phyloP scores from a whole-genome alignment of 2,329 filamentous ascomycete species.

The Madurella mycetomatis region DNA sequence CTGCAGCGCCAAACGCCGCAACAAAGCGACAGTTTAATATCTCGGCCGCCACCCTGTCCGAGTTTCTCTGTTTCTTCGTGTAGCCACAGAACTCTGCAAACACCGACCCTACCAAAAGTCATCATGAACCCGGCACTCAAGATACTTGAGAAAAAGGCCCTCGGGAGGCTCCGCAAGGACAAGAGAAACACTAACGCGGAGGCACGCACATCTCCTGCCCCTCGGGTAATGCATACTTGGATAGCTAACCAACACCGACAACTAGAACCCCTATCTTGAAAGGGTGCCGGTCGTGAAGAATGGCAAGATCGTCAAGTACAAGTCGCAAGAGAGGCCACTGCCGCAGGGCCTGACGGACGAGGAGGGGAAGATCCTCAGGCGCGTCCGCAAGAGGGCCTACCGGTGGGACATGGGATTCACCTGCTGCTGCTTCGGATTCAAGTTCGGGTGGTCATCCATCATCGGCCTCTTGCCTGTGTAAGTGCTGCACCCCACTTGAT shows the following conservation, averaged over 20 bases:
- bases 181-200: conserved; percentile 24
- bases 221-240: neutral
- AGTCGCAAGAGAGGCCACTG: conserved; percentile 80
- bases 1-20: conserved; percentile 8
- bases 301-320: conserved; percentile 63
- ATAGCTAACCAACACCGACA: conserved; percentile 24
- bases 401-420: conserved; percentile 72
- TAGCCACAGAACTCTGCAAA: neutral
- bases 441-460: conserved; percentile 84
- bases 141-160: conserved; percentile 20
- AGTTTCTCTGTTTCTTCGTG: neutral
- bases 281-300: conserved; percentile 68
- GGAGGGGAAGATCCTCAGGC: conserved; percentile 77
- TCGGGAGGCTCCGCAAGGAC: conserved; percentile 18
- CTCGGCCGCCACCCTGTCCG: neutral
- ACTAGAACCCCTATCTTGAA: conserved; percentile 86
- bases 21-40: conserved; percentile 18
- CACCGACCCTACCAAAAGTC: conserved; percentile 1
- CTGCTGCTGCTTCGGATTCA: conserved; percentile 74
- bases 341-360: conserved; percentile 78
- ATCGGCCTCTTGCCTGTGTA: conserved; percentile 80
- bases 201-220: conserved; percentile 13
- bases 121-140: conserved; percentile 24
- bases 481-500: conserved; percentile 35
- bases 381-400: conserved; percentile 81